Base-by-base conservation (phyloP, 2,329 filamentous ascomycete genomes). In the Calonectria pseudoreteaudii region DNA sequence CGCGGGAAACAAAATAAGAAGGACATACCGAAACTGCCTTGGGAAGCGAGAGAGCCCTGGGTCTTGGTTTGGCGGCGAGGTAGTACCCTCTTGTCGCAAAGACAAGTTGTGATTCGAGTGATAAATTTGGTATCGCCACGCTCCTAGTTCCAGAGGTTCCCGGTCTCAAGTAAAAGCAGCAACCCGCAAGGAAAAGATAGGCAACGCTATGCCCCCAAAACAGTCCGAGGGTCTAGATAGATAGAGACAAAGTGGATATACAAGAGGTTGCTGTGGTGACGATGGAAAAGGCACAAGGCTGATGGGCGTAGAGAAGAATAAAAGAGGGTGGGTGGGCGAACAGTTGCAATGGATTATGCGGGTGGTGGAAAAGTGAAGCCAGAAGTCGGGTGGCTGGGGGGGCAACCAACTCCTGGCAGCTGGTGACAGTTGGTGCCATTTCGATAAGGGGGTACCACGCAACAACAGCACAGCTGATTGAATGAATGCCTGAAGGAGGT, bases 381-480 rank as follows among this genome's bases (percentile, higher is more conserved):
- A 52, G 26, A 81, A 77, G 73, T 80, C 75, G 69, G 80, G 80
- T 76, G 80, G 78, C 75, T 81, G 76, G 77, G 79, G 66, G 69
- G 38, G 58, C 56, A 58, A 53, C 53, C 62, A 70, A 72, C 70
- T 69, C 56, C 31, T 65, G 52, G 49, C 18, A 52, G 38, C 44
- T 69, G 65, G 71, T 74, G 77, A 66, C 60, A 53, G 30, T 30
- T 77, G 73, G 78, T 82, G 81, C 78, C 60, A 53, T 58, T 67
- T 49, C 77, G 80, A 77, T 82, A 82, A 73, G 65, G 71, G 30
- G 56, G n/a, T 73, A 81, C 81, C 18, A 56, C 31, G 18, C 2
- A 53, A 26, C 18, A 60, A 18, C 38, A 38, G 16, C 13, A 23
- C n/a, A 13, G 11, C 36, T 16, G 26, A 41, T 20, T 11, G 56